Conservation (phyloP, 768 basidiomycete species). For the Lactarius quietus region DNA sequence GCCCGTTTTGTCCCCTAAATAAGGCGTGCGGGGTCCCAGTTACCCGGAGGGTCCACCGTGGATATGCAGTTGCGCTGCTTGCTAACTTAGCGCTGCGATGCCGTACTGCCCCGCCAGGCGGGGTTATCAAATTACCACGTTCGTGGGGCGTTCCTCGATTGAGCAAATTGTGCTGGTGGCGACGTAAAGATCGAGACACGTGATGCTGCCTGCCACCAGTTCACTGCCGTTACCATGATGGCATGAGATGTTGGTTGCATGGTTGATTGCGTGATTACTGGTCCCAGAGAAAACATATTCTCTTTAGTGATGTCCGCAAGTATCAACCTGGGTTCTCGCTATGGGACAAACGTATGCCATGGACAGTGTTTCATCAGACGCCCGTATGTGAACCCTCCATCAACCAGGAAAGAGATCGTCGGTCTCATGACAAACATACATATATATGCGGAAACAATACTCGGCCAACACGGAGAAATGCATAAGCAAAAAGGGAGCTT, state of each 20-base stretch:
- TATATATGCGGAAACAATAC: neutral
- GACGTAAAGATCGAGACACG: neutral
- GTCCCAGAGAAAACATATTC: neutral
- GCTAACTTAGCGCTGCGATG: neutral
- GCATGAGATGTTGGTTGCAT: neutral
- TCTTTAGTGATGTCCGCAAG: neutral
- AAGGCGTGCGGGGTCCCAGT: neutral
- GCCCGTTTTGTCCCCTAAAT: neutral
- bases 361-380: too few relatives aligned
- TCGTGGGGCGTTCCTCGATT: neutral
- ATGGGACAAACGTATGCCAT: too few relatives aligned
- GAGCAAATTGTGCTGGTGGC: neutral
- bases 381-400: neutral
- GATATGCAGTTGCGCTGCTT: neutral
- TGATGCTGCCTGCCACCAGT: neutral
- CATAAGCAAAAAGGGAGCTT: neutral
- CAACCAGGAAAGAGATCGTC: neutral
- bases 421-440: neutral
- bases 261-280: neutral
- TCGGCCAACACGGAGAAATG: neutral
- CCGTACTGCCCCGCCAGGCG: neutral
- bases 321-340: neutral
- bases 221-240: too few relatives aligned
- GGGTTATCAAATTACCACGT: neutral
- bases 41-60: neutral